Percentiles rank a stretch among this genome's conserved stretches.
Evolutionary conservation across 2,329 filamentous ascomycete species (phyloP).

Genomic region (Capronia americana): DNA sequence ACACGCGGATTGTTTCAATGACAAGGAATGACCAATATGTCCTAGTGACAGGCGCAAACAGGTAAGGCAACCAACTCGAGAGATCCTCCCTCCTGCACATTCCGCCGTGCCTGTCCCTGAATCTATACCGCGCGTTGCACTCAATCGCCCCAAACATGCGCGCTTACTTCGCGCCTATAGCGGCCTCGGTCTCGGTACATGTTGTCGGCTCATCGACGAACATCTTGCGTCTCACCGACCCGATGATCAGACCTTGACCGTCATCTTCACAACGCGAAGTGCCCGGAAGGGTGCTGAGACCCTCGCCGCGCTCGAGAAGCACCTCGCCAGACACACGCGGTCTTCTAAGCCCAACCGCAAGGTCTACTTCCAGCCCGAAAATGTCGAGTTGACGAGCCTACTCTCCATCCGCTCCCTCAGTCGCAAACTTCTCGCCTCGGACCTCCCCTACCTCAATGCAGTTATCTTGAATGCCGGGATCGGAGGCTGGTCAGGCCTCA

Average conservation of each 20-base stretch:
- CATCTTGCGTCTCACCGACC: constrained; percentile 63
- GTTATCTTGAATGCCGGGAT: constrained; percentile 88
- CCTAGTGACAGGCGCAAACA: constrained; percentile 85
- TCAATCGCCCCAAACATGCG: constrained; percentile 9
- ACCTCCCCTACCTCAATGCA: constrained; percentile 74
- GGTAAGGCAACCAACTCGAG: constrained; percentile 57
- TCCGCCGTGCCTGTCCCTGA: neutral
- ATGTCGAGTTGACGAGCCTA: constrained; percentile 64
- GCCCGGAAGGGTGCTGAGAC: constrained; percentile 76
- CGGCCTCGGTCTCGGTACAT: constrained; percentile 84
- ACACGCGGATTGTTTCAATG: neutral
- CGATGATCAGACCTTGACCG: constrained; percentile 71
- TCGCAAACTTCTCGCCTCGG: constrained; percentile 53
- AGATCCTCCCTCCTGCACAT: neutral
- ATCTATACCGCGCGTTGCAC: neutral
- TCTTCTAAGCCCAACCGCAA: constrained; percentile 49
- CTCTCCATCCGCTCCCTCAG: constrained; percentile 62
- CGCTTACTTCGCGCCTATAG: constrained; percentile 55
- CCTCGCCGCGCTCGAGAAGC: constrained; percentile 65
- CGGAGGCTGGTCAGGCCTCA: constrained; percentile 81
- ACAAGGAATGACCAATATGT: constrained; percentile 50
- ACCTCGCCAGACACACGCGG: constrained; percentile 60
- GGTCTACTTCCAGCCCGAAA: constrained; percentile 62
- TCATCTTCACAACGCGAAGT: constrained; percentile 84
- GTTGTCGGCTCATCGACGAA: constrained; percentile 85